A percentile compares a stretch with the other conserved stretches of the same genome.
These are phyloP conservation scores for Neurospora africana DNA, from an alignment of 495 filamentous ascomycete species.

Conservation along the genomic window DNA sequence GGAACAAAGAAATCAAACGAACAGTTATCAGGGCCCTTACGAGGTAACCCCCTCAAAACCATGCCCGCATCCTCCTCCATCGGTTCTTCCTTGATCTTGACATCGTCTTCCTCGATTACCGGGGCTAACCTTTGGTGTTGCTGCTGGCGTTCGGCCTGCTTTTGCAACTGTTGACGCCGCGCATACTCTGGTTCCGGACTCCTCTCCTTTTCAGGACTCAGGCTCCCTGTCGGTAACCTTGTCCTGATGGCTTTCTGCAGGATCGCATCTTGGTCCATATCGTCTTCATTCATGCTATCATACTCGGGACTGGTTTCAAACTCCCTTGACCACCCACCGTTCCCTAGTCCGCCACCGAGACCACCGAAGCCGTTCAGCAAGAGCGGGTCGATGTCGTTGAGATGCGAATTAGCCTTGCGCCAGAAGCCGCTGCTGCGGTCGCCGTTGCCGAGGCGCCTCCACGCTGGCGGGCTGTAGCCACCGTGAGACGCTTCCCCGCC, in stretches of 20 bases:
- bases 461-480: slow-evolving; percentile 47
- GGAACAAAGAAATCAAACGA: slow-evolving; percentile 14
- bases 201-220: slow-evolving; percentile 40
- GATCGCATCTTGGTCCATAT: slow-evolving; percentile 19
- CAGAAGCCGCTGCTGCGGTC: slow-evolving; percentile 46
- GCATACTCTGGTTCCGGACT: slow-evolving; percentile 35
- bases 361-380: slow-evolving; percentile 16
- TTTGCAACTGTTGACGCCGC: slow-evolving; percentile 13
- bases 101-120: slow-evolving; percentile 5
- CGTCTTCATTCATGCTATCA: slow-evolving; percentile 23
- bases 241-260: slow-evolving; percentile 40
- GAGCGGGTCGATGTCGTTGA: slow-evolving; percentile 17
- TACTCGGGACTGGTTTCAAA: slow-evolving; percentile 19
- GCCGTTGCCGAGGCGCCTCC: slow-evolving; percentile 42
- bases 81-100: slow-evolving; percentile 22
- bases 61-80: slow-evolving; percentile 7
- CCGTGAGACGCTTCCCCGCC: slow-evolving; percentile 25
- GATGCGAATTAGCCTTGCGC: slow-evolving; percentile 25
- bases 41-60: slow-evolving; percentile 4
- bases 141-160: slow-evolving; percentile 10
- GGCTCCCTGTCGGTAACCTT: slow-evolving; percentile 39
- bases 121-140: not conserved
- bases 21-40: slow-evolving; percentile 26
- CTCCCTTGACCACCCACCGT: slow-evolving; percentile 10
- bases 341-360: slow-evolving; percentile 1